These are phyloP conservation scores for Hanseniaspora pseudoguilliermondii DNA, from an alignment of 805 yeast genomes.

Conservation along the genomic window DNA sequence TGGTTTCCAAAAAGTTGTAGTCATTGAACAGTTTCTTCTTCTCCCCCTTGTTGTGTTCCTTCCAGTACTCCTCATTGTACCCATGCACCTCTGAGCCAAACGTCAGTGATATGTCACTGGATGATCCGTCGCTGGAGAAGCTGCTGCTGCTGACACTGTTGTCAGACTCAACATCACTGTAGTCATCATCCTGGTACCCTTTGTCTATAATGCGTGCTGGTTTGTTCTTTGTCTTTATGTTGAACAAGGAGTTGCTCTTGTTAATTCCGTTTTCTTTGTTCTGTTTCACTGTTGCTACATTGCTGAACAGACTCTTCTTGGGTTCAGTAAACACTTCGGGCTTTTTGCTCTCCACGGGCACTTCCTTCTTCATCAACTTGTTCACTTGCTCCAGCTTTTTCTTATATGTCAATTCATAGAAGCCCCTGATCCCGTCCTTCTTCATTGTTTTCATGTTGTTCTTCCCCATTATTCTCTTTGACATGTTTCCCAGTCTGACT, in stretches of 20 bases:
- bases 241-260: constrained; percentile 9
- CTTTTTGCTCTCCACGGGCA: neutral
- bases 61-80: constrained; percentile 14
- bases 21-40: neutral
- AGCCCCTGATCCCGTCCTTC: constrained; percentile 27
- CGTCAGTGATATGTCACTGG: constrained; percentile 22
- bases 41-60: neutral
- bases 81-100: constrained; percentile 21
- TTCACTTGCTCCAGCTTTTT: neutral
- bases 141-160: constrained; percentile 6
- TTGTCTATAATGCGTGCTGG: neutral
- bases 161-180: neutral
- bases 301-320: constrained; percentile 2
- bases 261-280: neutral
- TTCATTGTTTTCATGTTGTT: constrained; percentile 17
- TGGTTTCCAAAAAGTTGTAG: neutral
- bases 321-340: neutral
- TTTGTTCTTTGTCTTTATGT: neutral
- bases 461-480: constrained; percentile 27
- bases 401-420: constrained; percentile 20
- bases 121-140: neutral
- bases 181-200: constrained; percentile 2
- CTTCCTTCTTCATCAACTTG: neutral
- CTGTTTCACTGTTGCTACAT: neutral
- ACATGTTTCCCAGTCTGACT: constrained; percentile 24